A percentile compares a stretch with the other conserved stretches of the same genome.
Evolutionary conservation across 768 basidiomycete species (phyloP).

Genomic region (Pisolithus sp.): DNA sequence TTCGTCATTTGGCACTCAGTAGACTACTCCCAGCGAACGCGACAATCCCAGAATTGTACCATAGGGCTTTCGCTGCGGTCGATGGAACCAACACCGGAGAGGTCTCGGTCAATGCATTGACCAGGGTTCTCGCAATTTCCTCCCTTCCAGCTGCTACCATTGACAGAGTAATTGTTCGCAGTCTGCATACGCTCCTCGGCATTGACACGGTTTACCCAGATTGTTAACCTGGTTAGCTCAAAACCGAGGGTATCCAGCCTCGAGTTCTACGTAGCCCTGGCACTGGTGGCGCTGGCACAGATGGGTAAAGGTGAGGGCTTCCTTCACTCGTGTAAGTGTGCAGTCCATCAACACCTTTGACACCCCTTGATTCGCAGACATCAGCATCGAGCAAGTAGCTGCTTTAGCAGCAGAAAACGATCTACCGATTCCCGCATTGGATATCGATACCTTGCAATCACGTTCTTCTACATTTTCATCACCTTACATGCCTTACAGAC

Average conservation of each 20-base stretch:
- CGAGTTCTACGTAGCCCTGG: constrained; percentile 89
- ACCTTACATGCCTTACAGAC: constrained; percentile 36
- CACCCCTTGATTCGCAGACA: constrained; percentile 37
- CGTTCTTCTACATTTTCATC: constrained; percentile 46
- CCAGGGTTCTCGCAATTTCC: constrained; percentile 73
- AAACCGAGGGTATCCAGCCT: constrained; percentile 74
- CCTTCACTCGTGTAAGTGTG: background rate
- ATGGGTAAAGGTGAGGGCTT: constrained; percentile 58
- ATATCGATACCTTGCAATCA: constrained; percentile 52
- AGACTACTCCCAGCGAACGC: constrained; percentile 53
- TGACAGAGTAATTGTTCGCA: constrained; percentile 54
- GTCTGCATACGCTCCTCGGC: background rate
- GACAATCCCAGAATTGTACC: constrained; percentile 73
- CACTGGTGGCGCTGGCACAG: constrained; percentile 83
- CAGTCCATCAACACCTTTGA: background rate
- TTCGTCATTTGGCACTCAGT: constrained; percentile 4
- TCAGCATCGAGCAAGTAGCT: constrained; percentile 78
- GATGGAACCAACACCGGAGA: constrained; percentile 70
- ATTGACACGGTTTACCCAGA: constrained; percentile 39
- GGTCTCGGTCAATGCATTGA: constrained; percentile 75
- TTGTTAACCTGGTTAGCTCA: constrained; percentile 84
- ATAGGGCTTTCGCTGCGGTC: constrained; percentile 63
- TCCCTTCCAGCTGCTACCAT: constrained; percentile 74
- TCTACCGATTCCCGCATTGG: constrained; percentile 67
- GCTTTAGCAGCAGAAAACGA: constrained; percentile 71